Percentiles rank a stretch among this genome's conserved stretches.
Evolutionary conservation across 257 asterid species (phyloP).

Genomic region (Lantana camara): DNA sequence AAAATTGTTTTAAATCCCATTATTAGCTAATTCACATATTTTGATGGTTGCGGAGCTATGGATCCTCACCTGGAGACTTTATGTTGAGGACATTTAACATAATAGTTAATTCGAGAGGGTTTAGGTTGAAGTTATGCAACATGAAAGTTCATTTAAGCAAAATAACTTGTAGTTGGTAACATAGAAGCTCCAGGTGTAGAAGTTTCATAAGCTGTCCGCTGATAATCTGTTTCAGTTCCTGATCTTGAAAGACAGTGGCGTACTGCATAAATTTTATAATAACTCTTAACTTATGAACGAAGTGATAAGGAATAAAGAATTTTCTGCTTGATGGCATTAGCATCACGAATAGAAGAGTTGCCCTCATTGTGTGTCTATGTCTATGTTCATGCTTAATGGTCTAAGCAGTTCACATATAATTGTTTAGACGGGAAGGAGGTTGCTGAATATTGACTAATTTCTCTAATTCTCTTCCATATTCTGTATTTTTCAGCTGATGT

Average conservation of each 20-base stretch:
- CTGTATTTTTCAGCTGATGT: constrained; percentile 65
- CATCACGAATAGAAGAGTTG: background rate
- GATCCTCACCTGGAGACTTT: too few species aligned
- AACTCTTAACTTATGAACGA: background rate
- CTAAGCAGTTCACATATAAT: too few species aligned
- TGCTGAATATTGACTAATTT: background rate
- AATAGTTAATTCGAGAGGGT: too few species aligned
- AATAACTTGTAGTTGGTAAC: background rate
- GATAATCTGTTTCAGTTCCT: background rate
- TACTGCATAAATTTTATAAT: background rate
- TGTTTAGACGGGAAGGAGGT: too few species aligned
- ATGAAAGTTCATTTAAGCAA: background rate
- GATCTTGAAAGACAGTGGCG: background rate
- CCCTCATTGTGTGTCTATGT: background rate
- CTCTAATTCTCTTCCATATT: background rate
- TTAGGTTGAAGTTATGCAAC: background rate
- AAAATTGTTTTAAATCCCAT: too few species aligned
- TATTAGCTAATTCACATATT: background rate
- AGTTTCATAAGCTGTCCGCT: background rate
- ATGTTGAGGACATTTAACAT: too few species aligned
- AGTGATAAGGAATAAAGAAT: background rate
- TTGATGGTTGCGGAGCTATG: background rate
- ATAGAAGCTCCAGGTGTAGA: background rate
- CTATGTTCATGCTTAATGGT: too few species aligned
- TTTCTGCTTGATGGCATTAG: background rate